A percentile compares a stretch with the other conserved stretches of the same genome.
These are phyloP conservation scores for Nemania sp. DNA, from an alignment of 2,329 filamentous ascomycete genomes.

Conservation along the genomic window DNA sequence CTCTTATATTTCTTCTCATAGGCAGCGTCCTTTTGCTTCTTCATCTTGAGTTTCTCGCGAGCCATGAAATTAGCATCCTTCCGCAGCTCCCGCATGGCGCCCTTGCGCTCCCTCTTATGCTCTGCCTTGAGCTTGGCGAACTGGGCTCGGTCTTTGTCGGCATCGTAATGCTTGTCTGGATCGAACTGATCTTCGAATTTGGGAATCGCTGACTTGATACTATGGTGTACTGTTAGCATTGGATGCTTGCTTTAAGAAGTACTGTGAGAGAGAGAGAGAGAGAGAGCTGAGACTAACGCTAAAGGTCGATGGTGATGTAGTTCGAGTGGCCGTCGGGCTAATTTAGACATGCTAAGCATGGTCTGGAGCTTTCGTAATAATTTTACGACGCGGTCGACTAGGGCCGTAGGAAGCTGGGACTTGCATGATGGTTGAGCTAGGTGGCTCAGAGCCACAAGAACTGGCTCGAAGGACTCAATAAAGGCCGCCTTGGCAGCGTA, in stretches of 20 bases:
- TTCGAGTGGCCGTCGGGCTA: slow-evolving; percentile 76
- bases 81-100: slow-evolving; percentile 87
- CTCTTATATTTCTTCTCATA: slow-evolving; percentile 97
- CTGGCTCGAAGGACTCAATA: slow-evolving; percentile 75
- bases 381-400: slow-evolving; percentile 49
- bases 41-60: slow-evolving; percentile 84
- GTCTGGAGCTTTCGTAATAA: slow-evolving; percentile 52
- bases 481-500: slow-evolving; percentile 79
- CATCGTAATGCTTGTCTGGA: slow-evolving; percentile 95
- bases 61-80: slow-evolving; percentile 96
- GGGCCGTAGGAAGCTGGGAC: slow-evolving; percentile 52
- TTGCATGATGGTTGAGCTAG: slow-evolving; percentile 59
- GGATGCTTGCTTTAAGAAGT: not conserved
- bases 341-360: slow-evolving; percentile 64
- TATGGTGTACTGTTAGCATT: slow-evolving; percentile 16
- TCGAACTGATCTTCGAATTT: slow-evolving; percentile 97
- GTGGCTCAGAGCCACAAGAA: slow-evolving; percentile 61
- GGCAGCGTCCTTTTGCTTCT: slow-evolving; percentile 89
- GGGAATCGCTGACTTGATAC: slow-evolving; percentile 64
- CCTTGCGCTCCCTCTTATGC: slow-evolving; percentile 94
- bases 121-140: slow-evolving; percentile 82
- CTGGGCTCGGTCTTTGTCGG: slow-evolving; percentile 86
- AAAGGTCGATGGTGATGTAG: slow-evolving; percentile 88
- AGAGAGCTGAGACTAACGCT: slow-evolving; percentile 61
- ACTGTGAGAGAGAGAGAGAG: slow-evolving; percentile 47